Evolutionary conservation across 805 yeast species (phyloP).

Genomic region (Ogataea nitratoaversa): DNA sequence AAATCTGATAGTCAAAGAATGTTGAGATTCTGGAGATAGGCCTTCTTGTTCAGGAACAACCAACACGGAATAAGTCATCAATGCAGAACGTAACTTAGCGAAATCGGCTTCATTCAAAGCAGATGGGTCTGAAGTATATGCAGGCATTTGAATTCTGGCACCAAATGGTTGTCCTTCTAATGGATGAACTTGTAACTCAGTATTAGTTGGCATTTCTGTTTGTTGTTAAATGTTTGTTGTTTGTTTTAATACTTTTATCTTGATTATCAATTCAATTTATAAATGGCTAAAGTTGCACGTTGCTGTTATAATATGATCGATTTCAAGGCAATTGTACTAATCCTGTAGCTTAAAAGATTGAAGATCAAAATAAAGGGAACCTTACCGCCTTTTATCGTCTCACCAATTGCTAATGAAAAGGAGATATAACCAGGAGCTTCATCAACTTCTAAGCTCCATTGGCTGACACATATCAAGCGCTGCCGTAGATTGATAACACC

Average conservation of each 20-base stretch:
- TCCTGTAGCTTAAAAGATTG: too few relatives aligned
- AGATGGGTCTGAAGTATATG: conserved; percentile 71
- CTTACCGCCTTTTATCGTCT: too few relatives aligned
- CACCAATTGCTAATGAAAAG: too few relatives aligned
- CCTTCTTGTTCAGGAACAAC: conserved; percentile 71
- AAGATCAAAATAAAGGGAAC: too few relatives aligned
- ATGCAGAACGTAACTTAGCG: conserved; percentile 53
- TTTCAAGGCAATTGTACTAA: too few relatives aligned
- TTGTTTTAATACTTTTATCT: background rate
- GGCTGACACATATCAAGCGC: too few relatives aligned
- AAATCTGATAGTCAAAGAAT: conserved; percentile 67
- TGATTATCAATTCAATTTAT: too few relatives aligned
- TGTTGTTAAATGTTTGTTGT: background rate
- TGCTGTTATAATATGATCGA: too few relatives aligned
- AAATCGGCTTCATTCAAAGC: conserved; percentile 63
- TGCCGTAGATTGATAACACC: too few relatives aligned
- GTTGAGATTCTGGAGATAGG: conserved; percentile 71
- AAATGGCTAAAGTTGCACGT: too few relatives aligned
- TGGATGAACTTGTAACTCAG: conserved; percentile 39
- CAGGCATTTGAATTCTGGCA: conserved; percentile 61
- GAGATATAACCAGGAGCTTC: too few relatives aligned
- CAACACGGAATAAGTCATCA: conserved; percentile 64
- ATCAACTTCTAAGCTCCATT: too few relatives aligned
- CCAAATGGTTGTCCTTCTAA: conserved; percentile 57
- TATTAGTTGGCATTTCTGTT: conserved; percentile 18